Conservation (phyloP, 148 eudicot species). For the Chenopodium formosanum region DNA sequence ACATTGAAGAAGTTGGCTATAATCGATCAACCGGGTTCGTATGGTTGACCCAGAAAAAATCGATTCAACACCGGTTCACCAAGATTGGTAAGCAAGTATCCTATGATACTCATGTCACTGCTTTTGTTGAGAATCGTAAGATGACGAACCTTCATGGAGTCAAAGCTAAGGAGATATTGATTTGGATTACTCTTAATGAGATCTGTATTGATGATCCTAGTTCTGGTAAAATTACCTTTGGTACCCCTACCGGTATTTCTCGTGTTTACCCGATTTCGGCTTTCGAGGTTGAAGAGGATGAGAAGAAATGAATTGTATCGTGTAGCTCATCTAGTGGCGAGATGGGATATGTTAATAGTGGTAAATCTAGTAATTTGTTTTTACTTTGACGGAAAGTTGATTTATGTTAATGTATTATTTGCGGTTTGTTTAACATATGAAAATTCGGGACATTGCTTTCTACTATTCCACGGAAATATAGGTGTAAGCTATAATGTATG, state of each 20-base stretch:
- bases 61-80: slow-evolving; percentile 37
- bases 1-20: slow-evolving; percentile 51
- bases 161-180: slow-evolving; percentile 57
- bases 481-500: too few species aligned
- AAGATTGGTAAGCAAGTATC: slow-evolving; percentile 35
- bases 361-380: too few species aligned
- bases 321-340: background rate
- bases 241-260: slow-evolving; percentile 55
- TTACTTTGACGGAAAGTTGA: too few species aligned
- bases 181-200: slow-evolving; percentile 54
- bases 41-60: slow-evolving; percentile 57
- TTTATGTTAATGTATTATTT: too few species aligned
- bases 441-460: too few species aligned
- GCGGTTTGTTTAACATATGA: too few species aligned
- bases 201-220: slow-evolving; percentile 46
- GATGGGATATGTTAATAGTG: background rate
- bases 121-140: slow-evolving; percentile 52
- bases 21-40: slow-evolving; percentile 57
- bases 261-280: slow-evolving; percentile 48
- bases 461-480: too few species aligned
- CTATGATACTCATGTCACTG: slow-evolving; percentile 62
- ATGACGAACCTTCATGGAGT: slow-evolving; percentile 66
- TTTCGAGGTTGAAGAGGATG: slow-evolving; percentile 40
- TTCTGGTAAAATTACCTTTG: slow-evolving; percentile 55
- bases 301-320: background rate